Percentiles rank a stretch among this genome's conserved stretches.
phyloP scores from a whole-genome alignment of 108 stramenopile genomes.

The Parietichytrium sp. region DNA sequence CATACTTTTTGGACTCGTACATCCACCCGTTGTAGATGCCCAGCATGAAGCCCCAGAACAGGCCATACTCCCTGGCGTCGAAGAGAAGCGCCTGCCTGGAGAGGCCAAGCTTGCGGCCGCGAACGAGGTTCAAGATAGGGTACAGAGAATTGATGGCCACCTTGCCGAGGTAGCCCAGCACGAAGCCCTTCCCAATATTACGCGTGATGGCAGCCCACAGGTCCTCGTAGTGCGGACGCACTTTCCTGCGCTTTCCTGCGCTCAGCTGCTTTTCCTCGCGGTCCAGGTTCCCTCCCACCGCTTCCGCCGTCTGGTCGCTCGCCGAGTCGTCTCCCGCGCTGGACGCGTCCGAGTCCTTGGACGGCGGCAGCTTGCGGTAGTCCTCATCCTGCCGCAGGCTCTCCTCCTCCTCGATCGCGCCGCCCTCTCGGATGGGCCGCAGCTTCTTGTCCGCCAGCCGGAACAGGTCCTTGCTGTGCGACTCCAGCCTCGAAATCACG shows the following conservation, averaged over 20 bases:
- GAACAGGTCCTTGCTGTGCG: conserved; percentile 2
- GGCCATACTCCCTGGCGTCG: conserved; percentile 6
- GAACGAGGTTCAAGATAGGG: not conserved
- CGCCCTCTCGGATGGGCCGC: not conserved
- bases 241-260: no score
- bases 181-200: conserved; percentile 33
- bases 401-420: conserved; percentile 14
- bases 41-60: not conserved
- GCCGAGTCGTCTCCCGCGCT: not conserved
- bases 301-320: not conserved
- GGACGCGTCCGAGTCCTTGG: not conserved
- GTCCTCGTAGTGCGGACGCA: conserved; percentile 1
- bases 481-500: conserved; percentile 1
- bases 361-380: not conserved
- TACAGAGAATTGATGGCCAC: conserved; percentile 6
- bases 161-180: conserved; percentile 22
- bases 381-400: not conserved
- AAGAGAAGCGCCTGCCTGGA: not conserved
- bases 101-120: not conserved
- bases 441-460: not conserved
- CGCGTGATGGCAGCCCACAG: conserved; percentile 34
- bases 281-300: not conserved
- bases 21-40: conserved; percentile 23
- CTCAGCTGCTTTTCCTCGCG: not conserved
- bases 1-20: not conserved